Evolutionary conservation across 805 yeast species (phyloP).

Genomic region (Candida insectalens): DNA sequence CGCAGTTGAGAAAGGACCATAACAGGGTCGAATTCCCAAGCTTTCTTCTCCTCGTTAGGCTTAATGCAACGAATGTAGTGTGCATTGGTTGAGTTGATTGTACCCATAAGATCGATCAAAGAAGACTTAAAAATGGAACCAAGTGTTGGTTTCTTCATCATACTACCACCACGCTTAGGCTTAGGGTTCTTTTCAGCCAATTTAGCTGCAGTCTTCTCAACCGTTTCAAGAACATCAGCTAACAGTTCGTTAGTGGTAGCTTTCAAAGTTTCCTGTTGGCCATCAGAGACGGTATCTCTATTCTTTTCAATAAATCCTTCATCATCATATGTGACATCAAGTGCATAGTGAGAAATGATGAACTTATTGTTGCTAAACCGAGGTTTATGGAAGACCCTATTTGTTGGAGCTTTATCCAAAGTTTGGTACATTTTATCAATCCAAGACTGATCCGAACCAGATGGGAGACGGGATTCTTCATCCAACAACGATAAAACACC

Average conservation of each 20-base stretch:
- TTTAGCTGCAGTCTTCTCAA: conserved; percentile 48
- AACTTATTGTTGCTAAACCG: conserved; percentile 89
- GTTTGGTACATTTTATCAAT: conserved; percentile 81
- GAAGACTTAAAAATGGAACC: conserved; percentile 93
- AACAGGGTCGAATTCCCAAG: conserved; percentile 92
- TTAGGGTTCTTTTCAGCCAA: conserved; percentile 27
- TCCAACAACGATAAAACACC: conserved; percentile 86
- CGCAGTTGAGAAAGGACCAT: conserved; percentile 93
- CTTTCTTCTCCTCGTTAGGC: conserved; percentile 88
- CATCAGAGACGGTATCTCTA: conserved; percentile 95
- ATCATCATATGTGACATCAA: conserved; percentile 83
- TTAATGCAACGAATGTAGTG: conserved; percentile 96
- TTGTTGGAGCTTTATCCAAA: conserved; percentile 67
- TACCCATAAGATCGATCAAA: conserved; percentile 82
- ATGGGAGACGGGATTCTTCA: conserved; percentile 91
- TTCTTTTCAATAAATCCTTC: conserved; percentile 96
- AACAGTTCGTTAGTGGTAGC: conserved; percentile 60
- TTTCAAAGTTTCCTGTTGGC: conserved; percentile 78
- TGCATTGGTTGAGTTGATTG: conserved; percentile 89
- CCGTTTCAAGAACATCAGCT: conserved; percentile 50
- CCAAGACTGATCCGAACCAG: conserved; percentile 91
- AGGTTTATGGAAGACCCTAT: conserved; percentile 79
- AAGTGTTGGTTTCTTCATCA: conserved; percentile 74
- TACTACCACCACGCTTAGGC: conserved; percentile 6
- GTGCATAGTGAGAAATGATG: conserved; percentile 87